Evolutionary conservation across 2,329 filamentous ascomycete genomes (phyloP), one percentile per base, ranked within the genome.

Genomic region (Seiridium unicorne): DNA sequence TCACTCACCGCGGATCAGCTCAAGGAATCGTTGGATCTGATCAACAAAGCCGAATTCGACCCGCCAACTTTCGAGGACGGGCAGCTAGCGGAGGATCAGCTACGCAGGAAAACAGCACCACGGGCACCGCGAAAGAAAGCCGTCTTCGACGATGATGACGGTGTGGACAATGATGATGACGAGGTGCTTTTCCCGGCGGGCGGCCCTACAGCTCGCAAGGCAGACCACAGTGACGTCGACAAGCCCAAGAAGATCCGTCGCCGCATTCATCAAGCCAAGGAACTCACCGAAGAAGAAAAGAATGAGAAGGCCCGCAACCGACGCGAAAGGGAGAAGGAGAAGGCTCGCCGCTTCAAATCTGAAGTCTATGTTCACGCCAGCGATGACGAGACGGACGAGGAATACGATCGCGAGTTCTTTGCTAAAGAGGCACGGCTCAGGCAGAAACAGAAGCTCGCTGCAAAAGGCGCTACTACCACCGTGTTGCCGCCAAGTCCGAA

Each of bases 301-400:
- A 84, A 88, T 38, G 86, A 85, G 64, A 84, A 84, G 59, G 86
- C 87, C 10, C 81, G 82, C 10, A 84, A 81, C 58, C 82, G 89
- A 44, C 82, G 85, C 58, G 81, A 88, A 57, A 89, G 85, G 65
- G 88, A 96, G 65, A 78, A 85, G n/a, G 92, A 93, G 69, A 93
- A 93, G 74, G 83, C 87, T 54, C 80, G 81, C 38, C 90, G 89
- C 71, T 90, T 95, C 76, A 98, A 97, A 80, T 96, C 91, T 68
- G 88, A 89, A 32, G 76, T 94, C 44, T 94, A 88, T 68, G 90
- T 99, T 55, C 85, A 89, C 60, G 88, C 89, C 44, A 92, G 90
- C 65, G 95, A 98, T 71, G 95, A 98, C 57, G 93, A 97, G 66
- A 89, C 84, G n/a, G 92, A 97, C 69, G 92, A 93, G 51, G 84